A percentile compares a stretch with the other conserved stretches of the same genome.
phyloP scores from a whole-genome alignment of 108 stramenopile species.

The Cyclotella sp. region DNA sequence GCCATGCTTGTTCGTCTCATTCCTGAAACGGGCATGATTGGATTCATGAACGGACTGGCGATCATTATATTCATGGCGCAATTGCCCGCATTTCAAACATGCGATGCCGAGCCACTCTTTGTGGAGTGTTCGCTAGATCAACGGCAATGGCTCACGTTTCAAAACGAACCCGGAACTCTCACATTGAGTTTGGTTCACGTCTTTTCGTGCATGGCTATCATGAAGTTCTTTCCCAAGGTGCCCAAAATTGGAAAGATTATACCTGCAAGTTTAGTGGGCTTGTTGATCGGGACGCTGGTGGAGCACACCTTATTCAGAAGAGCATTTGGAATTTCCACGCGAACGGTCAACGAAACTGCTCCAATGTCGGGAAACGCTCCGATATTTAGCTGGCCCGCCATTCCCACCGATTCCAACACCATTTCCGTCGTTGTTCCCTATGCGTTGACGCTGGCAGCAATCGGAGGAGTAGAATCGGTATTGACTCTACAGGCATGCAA shows the following conservation, averaged over 20 bases:
- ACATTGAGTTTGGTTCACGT: slow-evolving; percentile 45
- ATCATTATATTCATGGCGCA: slow-evolving; percentile 70
- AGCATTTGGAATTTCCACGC: slow-evolving; percentile 52
- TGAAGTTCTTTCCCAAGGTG: slow-evolving; percentile 53
- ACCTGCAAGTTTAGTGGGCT: slow-evolving; percentile 57
- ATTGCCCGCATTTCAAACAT: slow-evolving; percentile 57
- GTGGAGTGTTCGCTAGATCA: slow-evolving; percentile 57
- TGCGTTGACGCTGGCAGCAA: slow-evolving; percentile 55
- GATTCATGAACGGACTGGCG: slow-evolving; percentile 65
- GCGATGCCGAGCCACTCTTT: slow-evolving; percentile 49
- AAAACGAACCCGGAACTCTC: slow-evolving; percentile 28
- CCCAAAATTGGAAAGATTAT: slow-evolving; percentile 50
- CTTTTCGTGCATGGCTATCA: slow-evolving; percentile 54
- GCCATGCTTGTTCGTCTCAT: slow-evolving; percentile 64
- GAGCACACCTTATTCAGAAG: slow-evolving; percentile 56
- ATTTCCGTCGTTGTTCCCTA: slow-evolving; percentile 43
- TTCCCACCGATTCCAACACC: slow-evolving; percentile 42
- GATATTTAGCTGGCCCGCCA: slow-evolving; percentile 51
- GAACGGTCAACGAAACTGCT: slow-evolving; percentile 52
- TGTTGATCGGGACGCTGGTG: slow-evolving; percentile 59
- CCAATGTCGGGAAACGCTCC: slow-evolving; percentile 49
- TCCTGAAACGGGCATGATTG: slow-evolving; percentile 66
- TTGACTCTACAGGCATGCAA: slow-evolving; percentile 62
- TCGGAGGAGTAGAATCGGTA: slow-evolving; percentile 64
- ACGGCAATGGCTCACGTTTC: slow-evolving; percentile 58